Conservation (phyloP, 179 eudicot species). For the Beta corolliflora region DNA sequence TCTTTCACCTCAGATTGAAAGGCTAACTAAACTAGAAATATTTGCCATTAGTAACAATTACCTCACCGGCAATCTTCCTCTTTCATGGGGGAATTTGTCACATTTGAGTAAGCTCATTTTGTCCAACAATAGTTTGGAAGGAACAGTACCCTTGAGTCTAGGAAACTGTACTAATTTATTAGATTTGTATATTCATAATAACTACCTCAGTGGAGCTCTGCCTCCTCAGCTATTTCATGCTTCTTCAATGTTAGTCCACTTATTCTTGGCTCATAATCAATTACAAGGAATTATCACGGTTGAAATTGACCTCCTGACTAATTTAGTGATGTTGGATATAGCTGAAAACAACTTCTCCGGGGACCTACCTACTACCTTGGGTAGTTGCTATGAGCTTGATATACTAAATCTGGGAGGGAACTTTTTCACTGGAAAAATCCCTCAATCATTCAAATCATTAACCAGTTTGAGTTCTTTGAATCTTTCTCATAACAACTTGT, state of each 20-base stretch:
- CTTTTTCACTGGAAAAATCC: conserved; percentile 21
- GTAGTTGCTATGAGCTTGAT: conserved; percentile 5
- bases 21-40: background rate
- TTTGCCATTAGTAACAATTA: background rate
- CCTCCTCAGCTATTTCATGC: background rate
- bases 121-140: conserved; percentile 3
- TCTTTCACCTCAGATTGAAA: conserved; percentile 15
- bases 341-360: conserved; percentile 8
- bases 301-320: background rate
- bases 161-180: conserved; percentile 6
- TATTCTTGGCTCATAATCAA: conserved; percentile 1
- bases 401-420: conserved; percentile 8
- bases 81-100: conserved; percentile 16
- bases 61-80: conserved; percentile 11
- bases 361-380: conserved; percentile 18
- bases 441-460: conserved; percentile 12
- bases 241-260: background rate
- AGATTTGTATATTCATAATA: background rate
- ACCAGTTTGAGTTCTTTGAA: background rate
- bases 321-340: background rate
- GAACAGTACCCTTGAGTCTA: conserved; percentile 11
- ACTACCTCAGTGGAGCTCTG: conserved; percentile 10
- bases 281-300: conserved; percentile 6
- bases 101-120: background rate
- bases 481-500: conserved; percentile 20